phyloP scores from a whole-genome alignment of 257 asterid genomes.

The Fraxinus cuspidata region DNA sequence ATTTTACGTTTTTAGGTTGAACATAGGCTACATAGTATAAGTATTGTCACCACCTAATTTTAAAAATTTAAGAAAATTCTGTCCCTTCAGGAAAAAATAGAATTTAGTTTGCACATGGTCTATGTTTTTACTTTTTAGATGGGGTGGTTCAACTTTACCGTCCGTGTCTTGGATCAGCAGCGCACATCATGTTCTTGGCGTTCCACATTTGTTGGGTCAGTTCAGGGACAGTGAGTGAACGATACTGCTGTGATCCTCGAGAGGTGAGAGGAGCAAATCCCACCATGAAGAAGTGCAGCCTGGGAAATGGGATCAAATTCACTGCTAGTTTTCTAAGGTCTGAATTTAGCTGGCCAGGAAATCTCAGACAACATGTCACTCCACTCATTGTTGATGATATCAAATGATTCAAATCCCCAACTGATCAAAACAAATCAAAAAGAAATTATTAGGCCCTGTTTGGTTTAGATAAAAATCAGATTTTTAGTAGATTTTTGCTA shows the following conservation, averaged over 20 bases:
- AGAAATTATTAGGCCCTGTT: background rate
- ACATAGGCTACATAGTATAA: no score
- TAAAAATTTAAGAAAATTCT: no score
- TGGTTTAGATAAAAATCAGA: no score
- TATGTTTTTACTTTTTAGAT: no score
- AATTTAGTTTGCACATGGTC: no score
- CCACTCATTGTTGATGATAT: slow-evolving; percentile 40
- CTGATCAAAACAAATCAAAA: slow-evolving; percentile 19
- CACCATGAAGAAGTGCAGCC: slow-evolving; percentile 39
- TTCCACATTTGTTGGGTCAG: slow-evolving; percentile 40
- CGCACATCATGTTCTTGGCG: slow-evolving; percentile 40
- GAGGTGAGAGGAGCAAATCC: slow-evolving; percentile 39
- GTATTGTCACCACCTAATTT: no score
- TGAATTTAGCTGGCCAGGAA: slow-evolving; percentile 37
- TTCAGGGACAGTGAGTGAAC: slow-evolving; percentile 34
- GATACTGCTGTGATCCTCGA: slow-evolving; percentile 36
- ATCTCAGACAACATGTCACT: slow-evolving; percentile 34
- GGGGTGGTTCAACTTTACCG: background rate
- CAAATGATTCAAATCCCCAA: slow-evolving; percentile 38
- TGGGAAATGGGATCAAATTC: slow-evolving; percentile 34
- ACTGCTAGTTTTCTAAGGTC: slow-evolving; percentile 35
- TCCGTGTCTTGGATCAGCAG: slow-evolving; percentile 37
- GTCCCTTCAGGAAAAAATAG: no score
- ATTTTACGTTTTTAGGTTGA: no score
- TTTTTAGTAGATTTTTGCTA: no score